phyloP scores from a whole-genome alignment of 1,284 basidiomycete species.

The Cutaneotrichosporon cyanovorans region DNA sequence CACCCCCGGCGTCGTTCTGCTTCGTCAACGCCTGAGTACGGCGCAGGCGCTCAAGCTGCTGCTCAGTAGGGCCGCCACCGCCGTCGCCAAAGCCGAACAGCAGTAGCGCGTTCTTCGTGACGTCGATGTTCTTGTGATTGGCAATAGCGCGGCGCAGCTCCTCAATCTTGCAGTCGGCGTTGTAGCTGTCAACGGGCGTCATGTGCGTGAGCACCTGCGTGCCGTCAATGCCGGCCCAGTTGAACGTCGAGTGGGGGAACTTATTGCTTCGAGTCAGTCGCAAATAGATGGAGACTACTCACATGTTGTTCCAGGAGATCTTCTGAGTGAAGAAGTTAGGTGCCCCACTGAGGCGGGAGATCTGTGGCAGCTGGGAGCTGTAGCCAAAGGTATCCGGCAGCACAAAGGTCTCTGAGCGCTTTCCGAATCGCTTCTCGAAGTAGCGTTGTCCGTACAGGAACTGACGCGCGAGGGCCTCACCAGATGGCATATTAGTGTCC shows the following conservation, averaged over 20 bases:
- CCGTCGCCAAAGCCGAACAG: conserved; percentile 94
- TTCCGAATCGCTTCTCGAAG: conserved; percentile 77
- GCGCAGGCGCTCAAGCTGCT: conserved; percentile 87
- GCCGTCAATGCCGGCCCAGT: conserved; percentile 89
- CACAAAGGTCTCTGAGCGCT: conserved; percentile 55
- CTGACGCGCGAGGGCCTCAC: conserved; percentile 81
- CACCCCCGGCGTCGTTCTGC: conserved; percentile 55
- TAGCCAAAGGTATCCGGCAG: conserved; percentile 81
- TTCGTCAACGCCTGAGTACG: conserved; percentile 68
- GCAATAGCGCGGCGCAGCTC: conserved; percentile 75
- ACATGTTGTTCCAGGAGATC: conserved; percentile 47
- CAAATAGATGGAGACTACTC: background rate
- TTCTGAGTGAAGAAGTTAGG: conserved; percentile 98
- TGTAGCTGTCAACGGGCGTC: conserved; percentile 65
- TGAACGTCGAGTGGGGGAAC: conserved; percentile 93
- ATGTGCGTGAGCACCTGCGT: conserved; percentile 68
- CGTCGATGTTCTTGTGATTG: conserved; percentile 90
- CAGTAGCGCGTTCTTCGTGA: conserved; percentile 60
- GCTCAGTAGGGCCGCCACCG: conserved; percentile 50
- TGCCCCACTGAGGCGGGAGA: conserved; percentile 78
- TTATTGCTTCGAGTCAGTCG: conserved; percentile 51
- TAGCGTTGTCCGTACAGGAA: conserved; percentile 87
- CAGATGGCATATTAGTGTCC: conserved; percentile 86
- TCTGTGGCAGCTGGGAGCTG: conserved; percentile 84
- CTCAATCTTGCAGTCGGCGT: conserved; percentile 48